Evolutionary conservation across 352 stramenopile genomes (phyloP).

Genomic region (Phytophthora megakarya): DNA sequence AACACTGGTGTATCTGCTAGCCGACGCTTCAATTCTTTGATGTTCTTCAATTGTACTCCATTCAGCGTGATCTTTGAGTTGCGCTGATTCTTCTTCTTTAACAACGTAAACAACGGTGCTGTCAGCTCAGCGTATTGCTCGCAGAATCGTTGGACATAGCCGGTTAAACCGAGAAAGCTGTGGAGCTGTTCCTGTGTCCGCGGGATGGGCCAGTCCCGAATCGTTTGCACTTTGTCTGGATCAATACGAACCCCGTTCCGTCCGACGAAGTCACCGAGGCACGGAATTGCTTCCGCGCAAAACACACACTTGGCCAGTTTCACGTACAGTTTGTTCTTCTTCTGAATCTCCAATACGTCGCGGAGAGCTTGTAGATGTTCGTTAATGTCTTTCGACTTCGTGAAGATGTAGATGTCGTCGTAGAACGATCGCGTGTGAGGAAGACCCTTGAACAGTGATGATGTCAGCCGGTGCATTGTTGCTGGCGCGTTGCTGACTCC

Average conservation of each 20-base stretch:
- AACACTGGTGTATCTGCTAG: constrained; percentile 10
- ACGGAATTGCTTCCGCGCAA: constrained; percentile 30
- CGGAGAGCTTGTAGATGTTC: constrained; percentile 2
- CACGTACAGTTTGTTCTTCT: constrained; percentile 30
- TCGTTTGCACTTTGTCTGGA: constrained; percentile 25
- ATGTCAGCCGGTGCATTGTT: constrained; percentile 1
- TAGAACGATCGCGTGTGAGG: constrained; percentile 4
- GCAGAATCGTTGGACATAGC: constrained; percentile 29
- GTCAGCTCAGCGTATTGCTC: constrained; percentile 22
- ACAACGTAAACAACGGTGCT: constrained; percentile 6
- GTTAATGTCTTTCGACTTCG: constrained; percentile 4
- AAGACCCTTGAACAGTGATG: constrained; percentile 3
- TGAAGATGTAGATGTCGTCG: constrained; percentile 13
- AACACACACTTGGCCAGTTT: constrained; percentile 39
- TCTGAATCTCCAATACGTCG: constrained; percentile 12
- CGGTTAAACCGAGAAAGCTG: constrained; percentile 19
- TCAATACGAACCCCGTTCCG: constrained; percentile 24
- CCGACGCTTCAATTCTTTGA: constrained; percentile 14
- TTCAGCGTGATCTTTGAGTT: constrained; percentile 20
- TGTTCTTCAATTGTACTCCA: constrained; percentile 4
- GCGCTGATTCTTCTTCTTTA: constrained; percentile 12
- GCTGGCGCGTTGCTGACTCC: constrained; percentile 3
- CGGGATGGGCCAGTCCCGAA: constrained; percentile 24
- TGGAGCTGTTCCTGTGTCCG: constrained; percentile 22
- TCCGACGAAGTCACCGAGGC: constrained; percentile 33